Evolutionary conservation across 352 stramenopile genomes (phyloP), one percentile per base, ranked within the genome.

Genomic region (Globisporangium cystogenes): DNA sequence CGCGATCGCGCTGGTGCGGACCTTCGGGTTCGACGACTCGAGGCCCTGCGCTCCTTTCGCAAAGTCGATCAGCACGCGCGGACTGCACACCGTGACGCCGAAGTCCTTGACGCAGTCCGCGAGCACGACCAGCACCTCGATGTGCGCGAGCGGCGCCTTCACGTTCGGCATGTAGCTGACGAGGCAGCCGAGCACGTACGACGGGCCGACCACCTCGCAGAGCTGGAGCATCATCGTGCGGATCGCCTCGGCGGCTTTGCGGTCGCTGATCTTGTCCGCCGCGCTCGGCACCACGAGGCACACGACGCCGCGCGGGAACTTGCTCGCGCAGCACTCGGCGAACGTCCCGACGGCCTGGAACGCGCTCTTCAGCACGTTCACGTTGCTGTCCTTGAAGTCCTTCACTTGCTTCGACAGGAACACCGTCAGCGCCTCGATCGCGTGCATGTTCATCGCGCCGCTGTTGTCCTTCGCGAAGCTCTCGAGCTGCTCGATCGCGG

Each of bases 381-480:
- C 88, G 56, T 95, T 95, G 62, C 78, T 93, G 56, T 95, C 85
- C 51, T 90, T 91, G 54, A 95, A 93, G 45, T 88, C 72, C 51
- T 94, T 94, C 11, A 90, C 78, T 64, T 90, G 72, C 35, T 82
- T 86, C 21, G 66, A 59, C 48, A 93, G 36, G 59, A 83, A 90
- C 33, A 93, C 48, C 8, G 78, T 85, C 37, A 95, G 64, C 8
- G 82, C 81, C 51, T 95, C 85, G 40, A 92, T 83, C 15, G 82
- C 64, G 27, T 67, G 63, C 53, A 82, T 70, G 16, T 29, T 84
- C 76, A 93, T 82, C 46, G 54, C 55, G 16, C 51, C 65, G 1
- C 72, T 70, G 16, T 89, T 78, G 14, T 66, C 47, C 42, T 68
- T 76, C 1, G 75, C 73, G 39, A 75, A 87, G 24, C 68, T 68